phyloP scores from a whole-genome alignment of 2,329 filamentous ascomycete genomes.

The Pseudogymnoascus sp. region DNA sequence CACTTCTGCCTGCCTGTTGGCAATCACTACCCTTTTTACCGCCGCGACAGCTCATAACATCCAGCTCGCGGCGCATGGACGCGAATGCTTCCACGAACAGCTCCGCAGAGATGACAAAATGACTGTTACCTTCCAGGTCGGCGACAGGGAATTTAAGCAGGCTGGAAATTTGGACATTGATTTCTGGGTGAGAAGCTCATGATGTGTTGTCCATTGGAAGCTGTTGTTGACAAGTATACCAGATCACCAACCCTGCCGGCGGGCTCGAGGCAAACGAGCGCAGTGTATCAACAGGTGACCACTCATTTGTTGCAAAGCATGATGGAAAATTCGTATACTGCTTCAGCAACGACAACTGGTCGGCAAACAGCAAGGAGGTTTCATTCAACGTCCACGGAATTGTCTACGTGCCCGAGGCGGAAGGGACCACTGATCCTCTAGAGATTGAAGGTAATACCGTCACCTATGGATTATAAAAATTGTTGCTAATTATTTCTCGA shows the following conservation, averaged over 20 bases:
- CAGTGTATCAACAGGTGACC: slow-evolving; percentile 80
- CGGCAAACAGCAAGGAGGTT: slow-evolving; percentile 91
- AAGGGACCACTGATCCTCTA: slow-evolving; percentile 76
- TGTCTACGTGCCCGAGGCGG: slow-evolving; percentile 87
- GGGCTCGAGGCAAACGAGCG: slow-evolving; percentile 74
- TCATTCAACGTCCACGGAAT: slow-evolving; percentile 99
- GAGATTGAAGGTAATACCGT: slow-evolving; percentile 69
- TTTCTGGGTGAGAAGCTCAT: slow-evolving; percentile 70
- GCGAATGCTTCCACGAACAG: slow-evolving; percentile 95
- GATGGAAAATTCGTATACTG: slow-evolving; percentile 94
- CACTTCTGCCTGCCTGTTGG: slow-evolving; percentile 24
- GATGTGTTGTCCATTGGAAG: slow-evolving; percentile 3
- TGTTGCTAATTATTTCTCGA: slow-evolving; percentile 9
- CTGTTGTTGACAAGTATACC: slow-evolving; percentile 19
- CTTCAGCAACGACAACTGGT: slow-evolving; percentile 99
- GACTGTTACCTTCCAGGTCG: slow-evolving; percentile 97
- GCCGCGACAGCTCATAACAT: slow-evolving; percentile 83
- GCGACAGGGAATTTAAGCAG: slow-evolving; percentile 89
- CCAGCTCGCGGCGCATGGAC: slow-evolving; percentile 81
- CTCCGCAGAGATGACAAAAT: slow-evolving; percentile 94
- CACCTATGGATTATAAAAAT: background rate
- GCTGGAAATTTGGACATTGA: slow-evolving; percentile 94
- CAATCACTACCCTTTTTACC: slow-evolving; percentile 33
- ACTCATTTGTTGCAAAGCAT: slow-evolving; percentile 75
- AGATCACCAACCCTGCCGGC: slow-evolving; percentile 72